phyloP scores from a whole-genome alignment of 2,329 filamentous ascomycete genomes.

The Diplodia scrobiculata region DNA sequence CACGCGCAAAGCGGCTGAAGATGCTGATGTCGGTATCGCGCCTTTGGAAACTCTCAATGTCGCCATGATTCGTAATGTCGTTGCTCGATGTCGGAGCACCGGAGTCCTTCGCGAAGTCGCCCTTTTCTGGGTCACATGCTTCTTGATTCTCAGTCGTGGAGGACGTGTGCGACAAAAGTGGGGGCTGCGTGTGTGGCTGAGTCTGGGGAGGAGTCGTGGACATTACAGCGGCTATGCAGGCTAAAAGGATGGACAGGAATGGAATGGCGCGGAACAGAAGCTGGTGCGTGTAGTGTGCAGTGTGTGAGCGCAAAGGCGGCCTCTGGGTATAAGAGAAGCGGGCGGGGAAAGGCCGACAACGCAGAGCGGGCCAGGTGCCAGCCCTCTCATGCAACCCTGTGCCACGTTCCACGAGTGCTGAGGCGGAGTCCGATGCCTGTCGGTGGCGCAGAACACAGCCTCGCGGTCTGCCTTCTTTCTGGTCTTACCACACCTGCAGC shows the following conservation, averaged over 20 bases:
- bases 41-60: constrained; percentile 2
- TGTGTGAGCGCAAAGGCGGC: not conserved
- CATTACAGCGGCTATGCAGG: not conserved
- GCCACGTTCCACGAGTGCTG: not conserved
- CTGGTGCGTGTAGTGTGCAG: not conserved
- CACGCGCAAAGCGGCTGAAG: not conserved
- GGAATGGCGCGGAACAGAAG: not conserved
- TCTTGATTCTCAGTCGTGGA: not conserved
- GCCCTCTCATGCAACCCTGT: not conserved
- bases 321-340: not conserved
- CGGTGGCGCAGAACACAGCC: constrained; percentile 5
- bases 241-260: not conserved
- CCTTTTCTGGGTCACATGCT: constrained; percentile 5
- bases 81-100: too few relatives aligned
- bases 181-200: constrained; percentile 18
- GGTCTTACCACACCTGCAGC: constrained; percentile 1
- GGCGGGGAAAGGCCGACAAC: not conserved
- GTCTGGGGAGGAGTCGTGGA: not conserved
- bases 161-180: constrained; percentile 2
- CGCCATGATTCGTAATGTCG: not conserved
- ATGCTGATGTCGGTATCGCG: constrained; percentile 1
- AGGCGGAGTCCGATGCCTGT: constrained; percentile 6
- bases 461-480: not conserved
- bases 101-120: not conserved
- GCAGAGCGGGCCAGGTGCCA: constrained; percentile 1